Percentiles rank a stretch among this genome's conserved stretches.
Evolutionary conservation across 129 eudicot genomes (phyloP).

Genomic region (Calendula officinalis): DNA sequence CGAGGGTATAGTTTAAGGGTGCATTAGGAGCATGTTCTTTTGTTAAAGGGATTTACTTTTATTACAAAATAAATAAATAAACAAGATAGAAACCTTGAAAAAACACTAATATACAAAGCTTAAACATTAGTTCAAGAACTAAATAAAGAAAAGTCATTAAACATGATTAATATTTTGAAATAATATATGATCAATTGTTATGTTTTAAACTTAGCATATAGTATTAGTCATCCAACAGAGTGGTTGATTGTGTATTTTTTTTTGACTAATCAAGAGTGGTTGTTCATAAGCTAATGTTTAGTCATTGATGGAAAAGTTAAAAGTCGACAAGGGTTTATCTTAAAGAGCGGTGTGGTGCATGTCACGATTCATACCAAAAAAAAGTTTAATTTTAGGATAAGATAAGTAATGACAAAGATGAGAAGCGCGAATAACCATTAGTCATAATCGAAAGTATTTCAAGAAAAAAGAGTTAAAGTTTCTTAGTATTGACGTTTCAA

Average conservation of each 20-base stretch:
- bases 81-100: too few relatives aligned
- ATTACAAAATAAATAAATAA: not conserved
- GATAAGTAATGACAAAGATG: conserved; percentile 15
- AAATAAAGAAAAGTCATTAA: not conserved
- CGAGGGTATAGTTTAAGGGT: not conserved
- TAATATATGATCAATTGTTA: not conserved
- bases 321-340: not conserved
- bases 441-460: not conserved
- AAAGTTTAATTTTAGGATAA: conserved; percentile 4
- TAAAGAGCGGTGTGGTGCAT: conserved; percentile 8
- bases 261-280: conserved; percentile 6
- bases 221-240: not conserved
- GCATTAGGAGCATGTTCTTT: not conserved
- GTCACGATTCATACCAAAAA: conserved; percentile 6
- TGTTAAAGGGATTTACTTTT: conserved; percentile 1
- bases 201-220: not conserved
- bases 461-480: conserved; percentile 10
- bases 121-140: not conserved
- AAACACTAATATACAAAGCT: not conserved
- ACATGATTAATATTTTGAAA: not conserved
- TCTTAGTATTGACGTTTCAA: not conserved
- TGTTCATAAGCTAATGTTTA: not conserved
- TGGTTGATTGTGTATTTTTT: not conserved
- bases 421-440: conserved; percentile 13
- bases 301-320: conserved; percentile 14